Base-by-base conservation (phyloP, 805 yeast species). In the Saccharomycopsis microspora region DNA sequence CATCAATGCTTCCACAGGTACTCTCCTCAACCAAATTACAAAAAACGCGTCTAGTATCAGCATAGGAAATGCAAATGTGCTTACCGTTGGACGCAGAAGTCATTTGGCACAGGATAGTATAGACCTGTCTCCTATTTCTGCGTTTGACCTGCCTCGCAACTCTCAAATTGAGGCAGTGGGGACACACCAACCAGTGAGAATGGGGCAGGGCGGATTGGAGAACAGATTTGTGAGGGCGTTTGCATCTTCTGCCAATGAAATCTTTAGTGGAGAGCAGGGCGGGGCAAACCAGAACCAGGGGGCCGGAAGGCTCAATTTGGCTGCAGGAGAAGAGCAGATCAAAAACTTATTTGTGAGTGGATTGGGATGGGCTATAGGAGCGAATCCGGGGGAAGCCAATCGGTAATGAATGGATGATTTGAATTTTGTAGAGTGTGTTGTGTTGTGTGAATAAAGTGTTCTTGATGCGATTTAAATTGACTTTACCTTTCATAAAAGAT, bases 281-380 rank as follows among this genome's bases (percentile, higher is more conserved):
- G 31, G 33, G 19, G 31, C 27, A n/a, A 32, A 39, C 5, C 19
- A 11, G 2, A 27, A 9, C 5, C 43, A 29, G n/a, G 46, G 42
- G 7, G 37, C 42, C 42, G 7, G 31, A 5, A 36, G 54, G 28
- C 34, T 45, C 5, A 45, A 45, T 32, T 34, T 48, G 30, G 27
- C 39, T 10, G 52, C 40, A 4, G 52, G 54, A 5, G 49, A 46
- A 41, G 78, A 72, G 38, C 76, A 74, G 54, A 50, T 77, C 3
- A 70, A 76, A 7, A 72, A 68, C 48, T 56, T 76, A 48, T 62
- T 76, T 47, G 78, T 72, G 3, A 68, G 75, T 30, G 82, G 82
- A 1, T 59, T 76, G 32, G 81, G 81, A 3, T 76, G 82, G 82
- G 81, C 82, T 3, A 73, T 76, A 54, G 82, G 82, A 4, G 82